phyloP scores from a whole-genome alignment of 345 rosid genomes.

The Hibiscus syriacus region DNA sequence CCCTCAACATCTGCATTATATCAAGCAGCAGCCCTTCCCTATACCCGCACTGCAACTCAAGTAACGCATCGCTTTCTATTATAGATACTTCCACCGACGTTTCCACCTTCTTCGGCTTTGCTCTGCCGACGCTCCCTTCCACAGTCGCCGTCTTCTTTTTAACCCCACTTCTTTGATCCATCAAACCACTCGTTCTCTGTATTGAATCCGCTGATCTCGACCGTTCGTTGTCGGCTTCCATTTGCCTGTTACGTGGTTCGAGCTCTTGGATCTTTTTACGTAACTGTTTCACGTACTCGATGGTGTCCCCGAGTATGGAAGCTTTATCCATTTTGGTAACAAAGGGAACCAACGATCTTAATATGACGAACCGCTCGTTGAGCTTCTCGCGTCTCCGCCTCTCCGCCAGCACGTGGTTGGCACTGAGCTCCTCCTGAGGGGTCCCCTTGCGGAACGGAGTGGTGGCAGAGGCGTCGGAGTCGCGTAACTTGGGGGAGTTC shows the following conservation, averaged over 20 bases:
- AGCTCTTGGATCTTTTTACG: conserved; percentile 73
- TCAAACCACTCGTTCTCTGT: conserved; percentile 23
- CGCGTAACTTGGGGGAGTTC: conserved; percentile 49
- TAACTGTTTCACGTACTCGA: conserved; percentile 87
- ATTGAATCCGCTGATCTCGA: conserved; percentile 25
- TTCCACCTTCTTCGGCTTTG: conserved; percentile 36
- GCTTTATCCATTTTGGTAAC: conserved; percentile 99
- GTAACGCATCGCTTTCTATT: conserved; percentile 72
- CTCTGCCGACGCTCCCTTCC: conserved; percentile 30
- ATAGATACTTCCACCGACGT: conserved; percentile 79
- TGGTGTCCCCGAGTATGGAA: conserved; percentile 90
- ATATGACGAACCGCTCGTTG: conserved; percentile 74
- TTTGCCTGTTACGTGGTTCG: conserved; percentile 42
- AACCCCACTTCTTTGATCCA: conserved; percentile 31
- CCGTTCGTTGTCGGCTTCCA: conserved; percentile 38
- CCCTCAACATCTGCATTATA: conserved; percentile 68
- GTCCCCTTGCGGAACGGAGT: conserved; percentile 36
- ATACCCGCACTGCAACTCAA: conserved; percentile 70
- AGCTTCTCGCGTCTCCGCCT: conserved; percentile 94
- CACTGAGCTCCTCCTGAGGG: conserved; percentile 66
- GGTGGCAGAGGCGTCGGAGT: conserved; percentile 13
- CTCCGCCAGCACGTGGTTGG: conserved; percentile 89
- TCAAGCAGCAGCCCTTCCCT: conserved; percentile 77
- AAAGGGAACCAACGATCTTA: conserved; percentile 86
- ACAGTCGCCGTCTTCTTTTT: conserved; percentile 48